Evolutionary conservation across 208 protist species (phyloP), one percentile per base, ranked within the genome.

Genomic region (Novymonas esmeraldas): DNA sequence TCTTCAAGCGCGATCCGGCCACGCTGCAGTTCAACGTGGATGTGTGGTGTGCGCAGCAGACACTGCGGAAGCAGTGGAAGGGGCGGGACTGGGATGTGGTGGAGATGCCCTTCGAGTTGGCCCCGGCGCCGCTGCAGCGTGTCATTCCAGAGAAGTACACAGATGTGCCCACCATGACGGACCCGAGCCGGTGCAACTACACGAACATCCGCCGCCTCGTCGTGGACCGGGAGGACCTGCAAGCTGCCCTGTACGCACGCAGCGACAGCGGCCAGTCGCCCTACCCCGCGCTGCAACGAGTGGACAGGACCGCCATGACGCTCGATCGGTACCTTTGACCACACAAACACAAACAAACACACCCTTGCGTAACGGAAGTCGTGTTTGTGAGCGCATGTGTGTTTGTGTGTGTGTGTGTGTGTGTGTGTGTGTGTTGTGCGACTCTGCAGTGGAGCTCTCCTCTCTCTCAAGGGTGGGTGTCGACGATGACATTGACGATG

Each of bases 111-210:
- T 97, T 93, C 50, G 69, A 71, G 14, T 42, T 90, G 20, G 92
- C 89, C 2, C 92, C 92, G n/a, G n/a, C 28, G 34, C 82, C 86
- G 69, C 64, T 94, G 73, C 92, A 87, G 57, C 82, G 87, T 10
- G 92, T 97, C 0, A 72, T 97, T n/a, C 92, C 92, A 33, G 89
- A 97, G 64, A 59, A 86, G 66, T 91, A 97, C 79, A 97, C 92
- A 1, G 92, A 97, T 44, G 73, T 95, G 5, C 92, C 92, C 29
- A 75, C 84, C 56, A 86, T 92, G 85, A 70, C 78, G 2, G 58
- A 94, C 60, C 78, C 81, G 2, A 76, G 72, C 7, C 36, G 26
- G 13, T 56, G 69, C n/a, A 85, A 94, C 65, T 93, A 78, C 73
- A 83, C 74, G 57, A 97, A 97, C 62, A 78, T 97, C 16, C 87